Evolutionary conservation across 2,329 filamentous ascomycete species (phyloP).

Genomic region (Xylaria sp.): DNA sequence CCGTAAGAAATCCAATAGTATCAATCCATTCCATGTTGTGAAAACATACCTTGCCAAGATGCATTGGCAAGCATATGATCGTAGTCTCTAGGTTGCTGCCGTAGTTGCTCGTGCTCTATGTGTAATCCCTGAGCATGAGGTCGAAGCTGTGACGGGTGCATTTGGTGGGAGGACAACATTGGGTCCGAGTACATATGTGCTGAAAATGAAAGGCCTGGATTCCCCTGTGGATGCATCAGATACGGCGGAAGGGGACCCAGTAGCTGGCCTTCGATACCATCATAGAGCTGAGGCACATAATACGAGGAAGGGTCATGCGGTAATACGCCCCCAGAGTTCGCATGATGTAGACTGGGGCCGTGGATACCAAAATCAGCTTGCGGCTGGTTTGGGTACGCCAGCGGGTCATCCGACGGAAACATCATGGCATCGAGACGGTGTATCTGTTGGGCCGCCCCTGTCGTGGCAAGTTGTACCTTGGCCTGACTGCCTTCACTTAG

Average conservation of each 20-base stretch:
- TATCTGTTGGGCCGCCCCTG: constrained; percentile 59
- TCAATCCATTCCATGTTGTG: constrained; percentile 45
- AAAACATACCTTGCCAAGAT: constrained; percentile 49
- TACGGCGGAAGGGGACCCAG: constrained; percentile 78
- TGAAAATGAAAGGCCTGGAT: constrained; percentile 56
- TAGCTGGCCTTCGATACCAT: constrained; percentile 78
- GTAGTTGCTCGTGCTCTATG: constrained; percentile 47
- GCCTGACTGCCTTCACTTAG: constrained; percentile 48
- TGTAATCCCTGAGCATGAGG: constrained; percentile 44
- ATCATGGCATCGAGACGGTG: constrained; percentile 81
- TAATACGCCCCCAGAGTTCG: constrained; percentile 48
- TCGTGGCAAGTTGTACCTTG: constrained; percentile 42
- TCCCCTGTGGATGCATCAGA: constrained; percentile 66
- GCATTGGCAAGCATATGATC: constrained; percentile 61
- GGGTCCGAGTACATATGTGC: constrained; percentile 58
- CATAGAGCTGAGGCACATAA: constrained; percentile 65
- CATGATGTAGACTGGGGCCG: constrained; percentile 47
- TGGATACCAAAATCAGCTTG: constrained; percentile 68
- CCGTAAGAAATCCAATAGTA: constrained; percentile 33
- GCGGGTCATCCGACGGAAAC: constrained; percentile 82
- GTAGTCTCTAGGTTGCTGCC: constrained; percentile 55
- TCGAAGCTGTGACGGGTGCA: constrained; percentile 49
- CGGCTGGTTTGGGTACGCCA: constrained; percentile 82
- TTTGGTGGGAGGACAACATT: constrained; percentile 56
- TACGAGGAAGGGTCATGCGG: constrained; percentile 57